Base-by-base conservation (phyloP, 257 asterid genomes). In the Salvia splendens region DNA sequence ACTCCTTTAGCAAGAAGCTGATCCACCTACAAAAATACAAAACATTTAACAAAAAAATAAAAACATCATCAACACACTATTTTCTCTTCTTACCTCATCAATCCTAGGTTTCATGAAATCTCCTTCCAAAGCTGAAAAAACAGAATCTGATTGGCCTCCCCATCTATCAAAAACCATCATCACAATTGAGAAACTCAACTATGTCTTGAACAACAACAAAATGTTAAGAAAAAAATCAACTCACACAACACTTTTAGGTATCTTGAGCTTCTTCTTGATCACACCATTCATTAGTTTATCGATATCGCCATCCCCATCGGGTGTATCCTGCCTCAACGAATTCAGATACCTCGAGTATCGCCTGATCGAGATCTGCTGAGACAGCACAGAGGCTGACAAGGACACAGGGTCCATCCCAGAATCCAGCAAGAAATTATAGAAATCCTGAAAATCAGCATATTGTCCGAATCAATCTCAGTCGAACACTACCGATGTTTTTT, bases 61-160 rank as follows among this genome's bases (percentile, higher is more conserved):
- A 0, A 20, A n/a, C 28, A 58, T 41, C 50, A 58, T 12, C 40
- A 10, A n/a, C 30, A 24, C 30, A 24, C 30, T 24, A 33, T 33
- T 0, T 33, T 1, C 5, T 40, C 12, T 51, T 1, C 28, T 52
- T 74, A 91, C 99, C 95, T 94, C 96, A 4, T 76, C 2, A 79
- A 86, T 91, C 73, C 95, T 84, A 40, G 98, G 96, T 54, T 47
- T 87, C 99, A 94, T 94, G 85, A 94, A 91, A 71, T 94, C 96
- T 8, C 84, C 93, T 33, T 20, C 69, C 6, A 89, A 8, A 7
- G 89, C 84, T 8, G 7, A 2, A 35, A 88, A 94, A 74, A 89
- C 96, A 51, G 2, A 6, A 47, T 43, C 81, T 0, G 91, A 67
- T 67, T 91, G 93, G 54, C 79, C 93, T 55, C 92, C 95, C 97